Evolutionary conservation across 2,329 filamentous ascomycete species (phyloP), one percentile per base, ranked within the genome.

Genomic region (Metarhizium brunneum): DNA sequence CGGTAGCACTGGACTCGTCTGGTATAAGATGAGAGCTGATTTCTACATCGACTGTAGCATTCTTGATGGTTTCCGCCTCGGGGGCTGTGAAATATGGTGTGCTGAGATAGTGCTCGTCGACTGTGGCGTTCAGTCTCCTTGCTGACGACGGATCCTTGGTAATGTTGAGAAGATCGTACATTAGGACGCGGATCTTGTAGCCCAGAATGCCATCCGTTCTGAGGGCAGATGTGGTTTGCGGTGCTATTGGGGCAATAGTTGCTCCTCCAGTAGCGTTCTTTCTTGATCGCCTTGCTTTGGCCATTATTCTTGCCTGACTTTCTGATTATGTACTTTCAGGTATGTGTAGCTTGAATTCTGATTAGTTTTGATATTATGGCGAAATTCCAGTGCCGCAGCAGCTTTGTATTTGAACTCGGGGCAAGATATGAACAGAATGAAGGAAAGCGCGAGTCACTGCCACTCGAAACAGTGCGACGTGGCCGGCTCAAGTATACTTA

Each of bases 21-120:
- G 38, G 38, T 5, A 16, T 32, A 11, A 49, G 43, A 16, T 54
- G 13, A 3, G 43, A 29, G 35, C 18, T 45, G 18, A 58, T 20
- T 16, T 54, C 50, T 1, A 56, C 45, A 29, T 61, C 55, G 13
- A 61, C 52, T 3, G 52, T 38, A 1, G 58, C 56, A 36, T 36
- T 35, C 30, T 58, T 57, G 7, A 61, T n/a, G 5, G 51, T 29
- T 18, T 43, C 52, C 3, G 58, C 58, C 20, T 61, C 40, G n/a
- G 20, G 18, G 2, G 29, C 36, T n/a, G 42, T 50, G 50, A 61
- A 61, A 49, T 61, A 61, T 0, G 56, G 56, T 4, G 6, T 6
- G 55, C 59, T 61, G 42, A 61, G 58, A 42, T 61, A 61, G 30
- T 59, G 53, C 35, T 57, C 54, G 52, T 59, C 47, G 1, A 56